Evolutionary conservation across 371 early-diverging fungal genomes (phyloP), one percentile per base, ranked within the genome.

Genomic region (Polyrhizophydium stewartii): DNA sequence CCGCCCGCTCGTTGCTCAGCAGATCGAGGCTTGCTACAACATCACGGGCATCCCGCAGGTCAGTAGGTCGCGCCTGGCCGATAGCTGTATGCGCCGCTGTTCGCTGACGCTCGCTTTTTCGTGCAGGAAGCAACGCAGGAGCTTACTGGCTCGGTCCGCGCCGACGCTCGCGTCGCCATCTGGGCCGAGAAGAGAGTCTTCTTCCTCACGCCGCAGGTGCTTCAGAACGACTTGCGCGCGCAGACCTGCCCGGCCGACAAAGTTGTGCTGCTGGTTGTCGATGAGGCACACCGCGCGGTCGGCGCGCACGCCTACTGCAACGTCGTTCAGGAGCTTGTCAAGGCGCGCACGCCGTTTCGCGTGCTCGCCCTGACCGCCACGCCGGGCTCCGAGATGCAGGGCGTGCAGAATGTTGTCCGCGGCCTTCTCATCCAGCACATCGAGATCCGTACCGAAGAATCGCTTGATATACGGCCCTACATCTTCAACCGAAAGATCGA

Each of bases 311-410:
- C 97, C 0, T 95, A 91, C 65, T 75, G 85, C 6, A 85, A 86
- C 40, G 89, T 90, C 2, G 67, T 95, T 7, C 71, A 82, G 1
- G 63, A 69, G 24, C 65, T 96, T 17, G 63, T 75, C 16, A 75
- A 89, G 37, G 68, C 50, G 0, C 51, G 52, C 22, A 31, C 66
- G 16, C 37, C 21, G 32, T 89, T 92, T 61, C 85, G 97, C 5
- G 75, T 96, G 0, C 68, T 97, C 63, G 96, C 95, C 0, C 73
- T 97, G 56, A 88, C 93, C 0, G 97, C 96, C 0, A 97, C 97
- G 0, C 96, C 97, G 0, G 97, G 78, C 2, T 52, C 70, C 0
- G 85, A 85, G 6, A 64, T 85, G n/a, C 71, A 85, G 16, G 78
- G 85, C 0, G 97, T 96, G 1, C 92, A 93, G 64, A 70, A 72